Evolutionary conservation across 2,329 filamentous ascomycete species (phyloP), one percentile per base, ranked within the genome.

Genomic region (Pestalotiopsis sp.): DNA sequence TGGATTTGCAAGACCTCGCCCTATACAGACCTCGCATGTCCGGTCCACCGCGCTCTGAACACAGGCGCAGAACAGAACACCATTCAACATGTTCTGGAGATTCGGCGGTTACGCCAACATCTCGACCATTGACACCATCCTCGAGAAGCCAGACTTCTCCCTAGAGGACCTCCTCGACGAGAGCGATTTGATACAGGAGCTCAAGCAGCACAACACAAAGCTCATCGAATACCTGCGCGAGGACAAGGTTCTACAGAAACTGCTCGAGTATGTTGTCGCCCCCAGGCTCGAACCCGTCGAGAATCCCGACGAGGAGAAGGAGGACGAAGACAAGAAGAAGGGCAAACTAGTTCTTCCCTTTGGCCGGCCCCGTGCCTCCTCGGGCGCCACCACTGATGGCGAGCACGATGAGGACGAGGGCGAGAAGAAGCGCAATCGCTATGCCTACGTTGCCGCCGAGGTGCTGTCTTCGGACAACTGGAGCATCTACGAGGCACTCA

Each of bases 31-130:
- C 57, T 36, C 27, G 57, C 27, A 62, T 62, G 27, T 58, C 64
- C 25, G 27, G 45, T 14, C 45, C 49, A 20, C 11, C 45, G 62
- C 39, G 12, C 14, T 41, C 52, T 45, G 25, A 36, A 66, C 64
- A 38, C 31, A 66, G 31, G 41, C 64, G 23, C 38, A 38, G 38
- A 36, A 27, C 38, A 68, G 60, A 73, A 67, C 62, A 68, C 66
- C 64, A 72, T 80, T 78, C 91, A 95, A 82, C 86, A 99, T 99
- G 96, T 99, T 99, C 84, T 99, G 96, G 96, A 92, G 95, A 84
- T 99, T 98, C 88, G 95, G 96, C 88, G 94, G 94, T 79, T 98
- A 98, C 88, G 93, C 95, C 87, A 97, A 94, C 87, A 92, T 97
- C 83, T 98, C 95, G 77, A 92, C 95, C 79, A 94, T 99, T 82